phyloP scores from a whole-genome alignment of 371 early-diverging fungal species.

The Mortierella sp. region DNA sequence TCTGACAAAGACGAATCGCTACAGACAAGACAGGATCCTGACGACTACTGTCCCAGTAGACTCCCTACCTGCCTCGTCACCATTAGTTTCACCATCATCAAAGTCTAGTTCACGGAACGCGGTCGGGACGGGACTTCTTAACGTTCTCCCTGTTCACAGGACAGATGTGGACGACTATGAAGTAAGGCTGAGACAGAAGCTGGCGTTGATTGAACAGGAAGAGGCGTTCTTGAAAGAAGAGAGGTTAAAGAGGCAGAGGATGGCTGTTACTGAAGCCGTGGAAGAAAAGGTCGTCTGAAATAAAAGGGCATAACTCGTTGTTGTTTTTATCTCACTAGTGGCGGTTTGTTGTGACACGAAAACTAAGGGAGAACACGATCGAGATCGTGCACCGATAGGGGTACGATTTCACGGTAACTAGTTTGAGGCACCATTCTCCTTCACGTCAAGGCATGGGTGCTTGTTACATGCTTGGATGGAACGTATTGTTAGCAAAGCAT shows the following conservation, averaged over 20 bases:
- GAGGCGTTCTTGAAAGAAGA: constrained; percentile 34
- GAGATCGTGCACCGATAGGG: too few relatives aligned
- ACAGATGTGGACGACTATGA: constrained; percentile 57
- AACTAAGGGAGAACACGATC: too few relatives aligned
- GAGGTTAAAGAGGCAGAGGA: constrained; percentile 23
- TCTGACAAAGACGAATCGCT: constrained; percentile 23
- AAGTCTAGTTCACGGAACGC: constrained; percentile 2
- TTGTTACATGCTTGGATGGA: too few relatives aligned
- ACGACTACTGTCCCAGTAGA: constrained; percentile 5
- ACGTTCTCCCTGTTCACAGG: constrained; percentile 48
- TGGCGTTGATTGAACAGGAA: constrained; percentile 43
- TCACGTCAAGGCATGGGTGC: too few relatives aligned
- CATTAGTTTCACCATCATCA: not conserved
- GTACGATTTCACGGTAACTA: too few relatives aligned
- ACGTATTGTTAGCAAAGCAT: too few relatives aligned
- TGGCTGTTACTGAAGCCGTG: not conserved
- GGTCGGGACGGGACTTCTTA: constrained; percentile 26
- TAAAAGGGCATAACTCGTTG: not conserved
- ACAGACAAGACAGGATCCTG: constrained; percentile 44
- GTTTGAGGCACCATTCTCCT: too few relatives aligned
- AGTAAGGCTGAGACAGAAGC: constrained; percentile 18
- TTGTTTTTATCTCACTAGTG: too few relatives aligned
- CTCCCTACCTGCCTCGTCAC: not conserved
- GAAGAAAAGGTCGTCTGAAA: constrained; percentile 11
- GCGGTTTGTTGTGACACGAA: too few relatives aligned